Conservation (phyloP, 1,284 basidiomycete genomes). For the Malassezia furfur region DNA sequence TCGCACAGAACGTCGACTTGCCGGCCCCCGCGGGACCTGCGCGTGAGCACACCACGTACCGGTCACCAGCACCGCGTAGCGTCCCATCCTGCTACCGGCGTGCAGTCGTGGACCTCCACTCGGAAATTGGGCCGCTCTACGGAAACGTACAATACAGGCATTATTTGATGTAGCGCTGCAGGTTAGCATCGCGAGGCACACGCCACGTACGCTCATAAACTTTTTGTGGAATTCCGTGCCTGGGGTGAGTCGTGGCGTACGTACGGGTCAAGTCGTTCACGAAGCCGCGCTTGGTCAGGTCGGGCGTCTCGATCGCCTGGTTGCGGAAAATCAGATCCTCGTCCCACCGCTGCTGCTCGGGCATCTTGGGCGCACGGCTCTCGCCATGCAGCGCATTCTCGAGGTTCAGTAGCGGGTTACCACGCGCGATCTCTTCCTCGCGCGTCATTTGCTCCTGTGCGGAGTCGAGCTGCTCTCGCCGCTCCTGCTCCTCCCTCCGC, state of each 20-base stretch:
- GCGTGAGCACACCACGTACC: slow-evolving; percentile 6
- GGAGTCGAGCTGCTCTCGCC: slow-evolving; percentile 8
- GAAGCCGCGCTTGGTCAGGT: slow-evolving; percentile 21
- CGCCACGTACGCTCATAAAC: slow-evolving; percentile 31
- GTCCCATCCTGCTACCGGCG: slow-evolving; percentile 21
- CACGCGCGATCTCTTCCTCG: slow-evolving; percentile 39
- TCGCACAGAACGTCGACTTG: slow-evolving; percentile 86
- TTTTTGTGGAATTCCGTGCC: slow-evolving; percentile 42
- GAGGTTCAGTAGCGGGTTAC: slow-evolving; percentile 43
- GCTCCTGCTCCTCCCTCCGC: slow-evolving; percentile 27
- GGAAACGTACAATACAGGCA: not conserved
- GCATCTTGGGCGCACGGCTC: not conserved
- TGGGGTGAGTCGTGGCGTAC: slow-evolving; percentile 3
- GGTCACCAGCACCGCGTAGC: slow-evolving; percentile 33
- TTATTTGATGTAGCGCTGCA: slow-evolving; percentile 33
- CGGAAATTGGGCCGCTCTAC: not conserved
- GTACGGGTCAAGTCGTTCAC: slow-evolving; percentile 42
- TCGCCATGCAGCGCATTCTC: slow-evolving; percentile 22
- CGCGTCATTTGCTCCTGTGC: slow-evolving; percentile 17
- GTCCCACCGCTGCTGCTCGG: slow-evolving; percentile 33
- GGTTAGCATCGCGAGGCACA: not conserved
- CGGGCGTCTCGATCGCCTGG: slow-evolving; percentile 27
- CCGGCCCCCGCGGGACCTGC: slow-evolving; percentile 89
- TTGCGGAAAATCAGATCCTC: slow-evolving; percentile 48
- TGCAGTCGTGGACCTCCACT: not conserved